Conservation (phyloP, 2,329 filamentous ascomycete species). For the Sporothrix dimorphospora region DNA sequence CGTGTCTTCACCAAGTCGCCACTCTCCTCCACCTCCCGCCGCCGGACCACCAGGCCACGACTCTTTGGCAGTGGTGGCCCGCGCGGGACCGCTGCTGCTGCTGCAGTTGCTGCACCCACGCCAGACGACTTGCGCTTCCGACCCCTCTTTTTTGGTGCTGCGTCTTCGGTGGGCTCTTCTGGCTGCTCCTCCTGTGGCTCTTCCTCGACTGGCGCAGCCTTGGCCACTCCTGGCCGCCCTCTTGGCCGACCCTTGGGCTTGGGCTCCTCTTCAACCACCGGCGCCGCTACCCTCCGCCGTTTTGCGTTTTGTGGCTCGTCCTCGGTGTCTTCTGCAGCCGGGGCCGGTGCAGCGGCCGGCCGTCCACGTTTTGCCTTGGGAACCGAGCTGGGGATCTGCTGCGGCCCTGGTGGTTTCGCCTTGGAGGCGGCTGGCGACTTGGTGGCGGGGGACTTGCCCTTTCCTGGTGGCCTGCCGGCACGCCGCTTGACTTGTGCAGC, state of each 20-base stretch:
- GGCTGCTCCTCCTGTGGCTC: background rate
- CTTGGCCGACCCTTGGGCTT: conserved; percentile 27
- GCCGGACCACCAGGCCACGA: conserved; percentile 57
- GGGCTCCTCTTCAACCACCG: conserved; percentile 25
- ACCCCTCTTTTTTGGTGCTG: conserved; percentile 13
- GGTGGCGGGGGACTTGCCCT: conserved; percentile 33
- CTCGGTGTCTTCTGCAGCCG: conserved; percentile 36
- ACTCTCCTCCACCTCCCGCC: conserved; percentile 48
- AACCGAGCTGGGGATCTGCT: background rate
- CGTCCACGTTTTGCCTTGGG: conserved; percentile 25
- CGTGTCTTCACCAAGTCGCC: conserved; percentile 62
- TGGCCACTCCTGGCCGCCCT: conserved; percentile 27
- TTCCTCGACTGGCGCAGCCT: background rate
- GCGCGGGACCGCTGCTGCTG: conserved; percentile 51
- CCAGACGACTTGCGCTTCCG: conserved; percentile 47
- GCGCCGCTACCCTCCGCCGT: conserved; percentile 24
- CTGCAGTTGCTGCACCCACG: conserved; percentile 51
- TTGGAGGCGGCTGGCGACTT: conserved; percentile 12
- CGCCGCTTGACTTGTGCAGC: conserved; percentile 28
- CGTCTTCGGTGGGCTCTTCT: conserved; percentile 5
- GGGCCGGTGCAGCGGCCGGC: conserved; percentile 28
- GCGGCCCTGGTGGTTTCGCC: conserved; percentile 16
- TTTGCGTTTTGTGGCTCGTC: conserved; percentile 35
- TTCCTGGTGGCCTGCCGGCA: conserved; percentile 36
- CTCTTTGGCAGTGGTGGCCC: conserved; percentile 60